Evolutionary conservation across 768 basidiomycete species (phyloP), one percentile per base, ranked within the genome.

Genomic region (Boletus reticuloceps): DNA sequence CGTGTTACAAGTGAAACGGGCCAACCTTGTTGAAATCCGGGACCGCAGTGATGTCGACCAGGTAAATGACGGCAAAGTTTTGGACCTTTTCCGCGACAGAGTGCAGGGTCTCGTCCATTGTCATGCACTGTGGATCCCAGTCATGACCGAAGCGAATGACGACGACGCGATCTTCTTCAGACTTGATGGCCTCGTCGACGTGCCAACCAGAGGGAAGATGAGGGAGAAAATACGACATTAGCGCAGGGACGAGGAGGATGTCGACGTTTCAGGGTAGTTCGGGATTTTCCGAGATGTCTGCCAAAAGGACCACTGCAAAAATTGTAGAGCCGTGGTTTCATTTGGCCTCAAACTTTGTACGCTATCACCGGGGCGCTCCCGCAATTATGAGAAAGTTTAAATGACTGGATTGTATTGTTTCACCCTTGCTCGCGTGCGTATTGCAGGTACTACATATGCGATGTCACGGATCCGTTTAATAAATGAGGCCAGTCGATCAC

Each of bases 151-250:
- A 98, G 5, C 95, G 86, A 45, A 98, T 86, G 50, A 94, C 90
- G 25, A 98, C 96, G 34, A 97, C 83, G 41, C 97, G 82, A 65
- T 97, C 94, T 70, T 99, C 97, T 72, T 99, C 97, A 0, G 93
- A 95, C 62, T 97, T 92, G 72, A 99, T 98, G 9, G 97, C 94
- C 69, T 98, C 95, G 68, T 99, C 97, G 57, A 99, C 97, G 69
- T 99, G 97, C 96, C 96, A 98, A 38, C 94, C 92, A 63, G 90
- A 91, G 1, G 88, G 89, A 5, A 94, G 79, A 64, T 94, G 91
- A 0, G 91, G 89, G 13, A 94, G 82, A 68, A 93, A 92, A 72
- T 93, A 94, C 14, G 91, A 93, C 91, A 94, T 94, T 34, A 17
- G 2, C 32, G 19, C 19, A 41, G 31, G 36, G 31, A 37, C 43